These are phyloP conservation scores for Aspergillus japonicus DNA, from an alignment of 2,329 filamentous ascomycete genomes.

Conservation along the genomic window DNA sequence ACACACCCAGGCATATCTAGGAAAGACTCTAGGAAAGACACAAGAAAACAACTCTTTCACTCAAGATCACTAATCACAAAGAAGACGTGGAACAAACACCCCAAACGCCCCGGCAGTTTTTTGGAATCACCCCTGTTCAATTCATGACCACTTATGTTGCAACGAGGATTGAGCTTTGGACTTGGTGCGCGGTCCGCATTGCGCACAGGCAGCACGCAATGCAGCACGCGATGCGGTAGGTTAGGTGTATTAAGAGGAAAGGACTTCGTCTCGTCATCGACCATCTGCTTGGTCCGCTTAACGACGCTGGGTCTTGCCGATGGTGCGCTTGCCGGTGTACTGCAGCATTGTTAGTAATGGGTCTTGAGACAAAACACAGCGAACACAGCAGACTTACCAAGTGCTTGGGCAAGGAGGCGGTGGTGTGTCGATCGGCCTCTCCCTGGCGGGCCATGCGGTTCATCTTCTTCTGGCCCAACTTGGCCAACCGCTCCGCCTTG, in stretches of 20 bases:
- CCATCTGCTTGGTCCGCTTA: slow-evolving; percentile 25
- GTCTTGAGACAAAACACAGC: slow-evolving; percentile 27
- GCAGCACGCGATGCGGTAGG: neutral
- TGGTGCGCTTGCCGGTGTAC: slow-evolving; percentile 87
- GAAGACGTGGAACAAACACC: slow-evolving; percentile 23
- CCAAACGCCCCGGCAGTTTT: slow-evolving; percentile 16
- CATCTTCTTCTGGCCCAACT: slow-evolving; percentile 96
- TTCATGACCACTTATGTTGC: slow-evolving; percentile 17
- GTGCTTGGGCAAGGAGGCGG: slow-evolving; percentile 81
- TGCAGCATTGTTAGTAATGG: slow-evolving; percentile 41
- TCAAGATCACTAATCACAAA: slow-evolving; percentile 29
- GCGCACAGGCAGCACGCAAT: neutral
- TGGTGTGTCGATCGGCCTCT: slow-evolving; percentile 89
- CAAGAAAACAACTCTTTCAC: slow-evolving; percentile 28
- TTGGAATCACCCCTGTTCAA: slow-evolving; percentile 13
- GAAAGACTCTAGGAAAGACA: slow-evolving; percentile 2
- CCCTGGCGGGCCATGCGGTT: slow-evolving; percentile 96
- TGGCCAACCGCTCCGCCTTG: slow-evolving; percentile 83
- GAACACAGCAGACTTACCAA: slow-evolving; percentile 59
- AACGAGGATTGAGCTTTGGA: slow-evolving; percentile 1
- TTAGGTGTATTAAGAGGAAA: slow-evolving; percentile 26
- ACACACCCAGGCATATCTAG: neutral
- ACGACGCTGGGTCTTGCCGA: slow-evolving; percentile 72
- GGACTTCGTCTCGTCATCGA: slow-evolving; percentile 29
- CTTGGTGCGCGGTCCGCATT: neutral